Base-by-base conservation (phyloP, 2,329 filamentous ascomycete genomes). In the Emergomyces orientalis region DNA sequence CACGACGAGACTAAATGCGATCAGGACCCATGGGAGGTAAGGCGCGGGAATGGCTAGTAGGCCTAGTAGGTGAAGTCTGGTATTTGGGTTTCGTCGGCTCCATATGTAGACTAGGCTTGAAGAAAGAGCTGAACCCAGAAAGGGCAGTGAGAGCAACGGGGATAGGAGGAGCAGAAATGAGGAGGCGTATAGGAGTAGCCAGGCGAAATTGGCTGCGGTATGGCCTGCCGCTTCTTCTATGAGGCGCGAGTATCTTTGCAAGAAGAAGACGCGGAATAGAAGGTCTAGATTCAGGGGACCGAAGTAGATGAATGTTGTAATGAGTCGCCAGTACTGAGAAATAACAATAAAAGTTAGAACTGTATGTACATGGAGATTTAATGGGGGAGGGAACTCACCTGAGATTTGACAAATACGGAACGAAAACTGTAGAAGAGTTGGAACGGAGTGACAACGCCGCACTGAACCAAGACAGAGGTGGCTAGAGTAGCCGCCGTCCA, bases 51-150 rank as follows among this genome's bases (percentile, higher is more conserved):
- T 97, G 1, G 94, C 89, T 51, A 97, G 77, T 57, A 99, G 75
- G 0, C 94, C 94, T 4, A 99, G 78, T 74, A 96, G 91, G 72
- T 90, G 96, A 17, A 99, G 82, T 63, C 90, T 83, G 0, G 91
- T 95, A 66, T 97, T 90, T 0, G 94, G 93, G 73, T 99, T 97
- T 63, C 93, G 87, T 61, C 94, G 85, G 66, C 91, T 94, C 94
- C 94, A 99, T 71, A 99, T 97, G 76, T 99, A 99, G 63, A 97
- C 93, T 65, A 99, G 81, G 6, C 90, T 96, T 59, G 91, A 96
- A 3, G 90, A 95, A 17, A 99, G 83, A 1, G 93, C 90, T 51
- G 92, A 90, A n/a, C 94, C 94, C 13, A 99, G 84, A 75, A 97
- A 99, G 0, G 90, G 90, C 80, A 97, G 91, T 32, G 88, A 91